phyloP scores from a whole-genome alignment of 768 basidiomycete species.

The Naganishia antarctica region DNA sequence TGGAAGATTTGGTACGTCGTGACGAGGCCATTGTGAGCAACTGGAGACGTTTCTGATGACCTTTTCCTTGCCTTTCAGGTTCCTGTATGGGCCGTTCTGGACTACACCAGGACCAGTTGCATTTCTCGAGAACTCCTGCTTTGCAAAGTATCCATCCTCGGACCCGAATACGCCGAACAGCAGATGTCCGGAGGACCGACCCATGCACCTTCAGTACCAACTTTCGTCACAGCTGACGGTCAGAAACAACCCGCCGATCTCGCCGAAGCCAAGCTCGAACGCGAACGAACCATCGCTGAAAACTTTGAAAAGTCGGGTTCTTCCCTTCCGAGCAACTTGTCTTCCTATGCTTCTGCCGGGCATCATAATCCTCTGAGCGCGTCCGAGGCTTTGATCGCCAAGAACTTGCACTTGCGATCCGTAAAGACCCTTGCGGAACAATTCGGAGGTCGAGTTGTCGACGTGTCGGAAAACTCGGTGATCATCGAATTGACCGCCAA shows the following conservation, averaged over 20 bases:
- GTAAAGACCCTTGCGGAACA: constrained; percentile 76
- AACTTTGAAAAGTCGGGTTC: constrained; percentile 62
- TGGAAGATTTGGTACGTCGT: constrained; percentile 82
- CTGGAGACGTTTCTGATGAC: not conserved
- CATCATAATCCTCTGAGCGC: constrained; percentile 55
- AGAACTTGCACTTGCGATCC: constrained; percentile 84
- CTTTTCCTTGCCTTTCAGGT: constrained; percentile 57
- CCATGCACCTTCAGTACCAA: constrained; percentile 63
- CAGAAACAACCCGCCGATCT: constrained; percentile 27
- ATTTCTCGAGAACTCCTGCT: constrained; percentile 92
- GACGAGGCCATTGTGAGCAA: not conserved
- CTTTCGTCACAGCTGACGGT: constrained; percentile 68
- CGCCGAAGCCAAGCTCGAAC: constrained; percentile 56
- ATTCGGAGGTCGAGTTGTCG: constrained; percentile 88
- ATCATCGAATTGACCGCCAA: constrained; percentile 95
- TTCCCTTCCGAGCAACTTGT: constrained; percentile 8
- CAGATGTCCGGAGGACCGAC: constrained; percentile 81
- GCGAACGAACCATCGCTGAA: constrained; percentile 68
- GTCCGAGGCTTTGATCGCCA: constrained; percentile 79
- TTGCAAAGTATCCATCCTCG: constrained; percentile 93
- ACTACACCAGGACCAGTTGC: constrained; percentile 87
- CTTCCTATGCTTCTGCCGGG: constrained; percentile 13
- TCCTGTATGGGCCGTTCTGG: constrained; percentile 97
- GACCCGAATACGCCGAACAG: constrained; percentile 91
- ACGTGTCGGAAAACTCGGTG: constrained; percentile 88